Conservation (phyloP, 1,284 basidiomycete genomes). For the Puccinia hordei region DNA sequence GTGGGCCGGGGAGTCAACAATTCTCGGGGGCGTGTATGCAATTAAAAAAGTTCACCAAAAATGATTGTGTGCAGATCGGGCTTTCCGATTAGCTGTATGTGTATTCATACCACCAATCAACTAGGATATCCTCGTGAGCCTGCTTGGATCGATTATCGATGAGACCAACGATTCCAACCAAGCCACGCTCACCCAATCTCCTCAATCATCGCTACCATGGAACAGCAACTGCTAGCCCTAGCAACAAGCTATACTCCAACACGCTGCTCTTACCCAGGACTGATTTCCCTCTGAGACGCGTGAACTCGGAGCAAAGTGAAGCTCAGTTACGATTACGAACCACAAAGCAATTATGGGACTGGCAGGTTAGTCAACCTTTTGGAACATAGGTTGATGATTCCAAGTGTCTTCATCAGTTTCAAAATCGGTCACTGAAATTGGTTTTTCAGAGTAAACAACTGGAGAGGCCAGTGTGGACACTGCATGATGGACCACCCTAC, state of each 20-base stretch:
- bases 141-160: background rate
- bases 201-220: background rate
- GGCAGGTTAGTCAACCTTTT: conserved; percentile 70
- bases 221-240: background rate
- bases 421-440: background rate
- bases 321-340: conserved; percentile 69
- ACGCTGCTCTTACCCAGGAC: conserved; percentile 85
- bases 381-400: conserved; percentile 5
- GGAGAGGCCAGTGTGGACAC: conserved; percentile 72
- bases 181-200: background rate
- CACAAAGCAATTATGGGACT: conserved; percentile 75
- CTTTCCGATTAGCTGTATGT: too few species aligned
- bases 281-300: conserved; percentile 70
- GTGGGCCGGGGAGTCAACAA: too few species aligned
- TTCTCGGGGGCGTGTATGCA: too few species aligned
- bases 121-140: background rate
- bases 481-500: conserved; percentile 97
- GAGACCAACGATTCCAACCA: conserved; percentile 16
- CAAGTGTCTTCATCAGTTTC: conserved; percentile 15
- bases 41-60: too few species aligned
- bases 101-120: background rate
- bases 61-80: too few species aligned
- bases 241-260: conserved; percentile 63
- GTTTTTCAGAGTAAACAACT: conserved; percentile 61
- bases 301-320: conserved; percentile 67